A percentile compares a stretch with the other conserved stretches of the same genome.
Evolutionary conservation across 805 yeast genomes (phyloP).

Genomic region (Yamadazyma phyllophila): DNA sequence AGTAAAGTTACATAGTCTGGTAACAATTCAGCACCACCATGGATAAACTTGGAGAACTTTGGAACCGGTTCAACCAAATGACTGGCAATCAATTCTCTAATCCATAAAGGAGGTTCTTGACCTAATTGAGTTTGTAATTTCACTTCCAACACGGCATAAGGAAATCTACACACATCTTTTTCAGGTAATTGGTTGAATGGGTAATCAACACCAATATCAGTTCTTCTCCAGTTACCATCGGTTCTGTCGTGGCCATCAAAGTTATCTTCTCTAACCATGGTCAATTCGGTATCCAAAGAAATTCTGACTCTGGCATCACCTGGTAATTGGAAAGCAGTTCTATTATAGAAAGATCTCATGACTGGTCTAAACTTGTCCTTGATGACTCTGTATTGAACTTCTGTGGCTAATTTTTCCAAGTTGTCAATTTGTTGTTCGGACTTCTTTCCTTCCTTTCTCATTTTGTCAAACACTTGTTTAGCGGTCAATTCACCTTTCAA

Average conservation of each 20-base stretch:
- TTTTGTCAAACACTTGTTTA: slow-evolving; percentile 84
- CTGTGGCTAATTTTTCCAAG: slow-evolving; percentile 87
- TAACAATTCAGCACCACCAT: slow-evolving; percentile 89
- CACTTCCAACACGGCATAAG: slow-evolving; percentile 96
- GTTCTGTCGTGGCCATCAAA: slow-evolving; percentile 93
- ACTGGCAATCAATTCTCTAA: slow-evolving; percentile 82
- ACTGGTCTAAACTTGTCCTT: slow-evolving; percentile 88
- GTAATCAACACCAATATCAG: slow-evolving; percentile 96
- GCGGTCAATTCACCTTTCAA: slow-evolving; percentile 83
- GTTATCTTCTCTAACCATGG: slow-evolving; percentile 97
- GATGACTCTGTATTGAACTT: slow-evolving; percentile 86
- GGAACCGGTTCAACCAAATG: slow-evolving; percentile 98
- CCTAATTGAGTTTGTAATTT: slow-evolving; percentile 97
- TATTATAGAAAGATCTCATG: slow-evolving; percentile 91
- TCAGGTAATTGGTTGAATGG: slow-evolving; percentile 88
- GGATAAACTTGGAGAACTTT: slow-evolving; percentile 94
- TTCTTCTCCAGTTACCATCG: slow-evolving; percentile 93
- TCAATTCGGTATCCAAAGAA: slow-evolving; percentile 91
- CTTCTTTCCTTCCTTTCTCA: slow-evolving; percentile 90
- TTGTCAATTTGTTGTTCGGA: slow-evolving; percentile 83
- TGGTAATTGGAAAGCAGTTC: slow-evolving; percentile 98
- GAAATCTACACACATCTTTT: slow-evolving; percentile 86
- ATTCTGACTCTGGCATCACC: slow-evolving; percentile 99
- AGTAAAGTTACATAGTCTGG: slow-evolving; percentile 80
- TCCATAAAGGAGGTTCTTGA: slow-evolving; percentile 99